A percentile compares a stretch with the other conserved stretches of the same genome.
Evolutionary conservation across 768 basidiomycete genomes (phyloP).

Genomic region (Flagelloscypha sp.): DNA sequence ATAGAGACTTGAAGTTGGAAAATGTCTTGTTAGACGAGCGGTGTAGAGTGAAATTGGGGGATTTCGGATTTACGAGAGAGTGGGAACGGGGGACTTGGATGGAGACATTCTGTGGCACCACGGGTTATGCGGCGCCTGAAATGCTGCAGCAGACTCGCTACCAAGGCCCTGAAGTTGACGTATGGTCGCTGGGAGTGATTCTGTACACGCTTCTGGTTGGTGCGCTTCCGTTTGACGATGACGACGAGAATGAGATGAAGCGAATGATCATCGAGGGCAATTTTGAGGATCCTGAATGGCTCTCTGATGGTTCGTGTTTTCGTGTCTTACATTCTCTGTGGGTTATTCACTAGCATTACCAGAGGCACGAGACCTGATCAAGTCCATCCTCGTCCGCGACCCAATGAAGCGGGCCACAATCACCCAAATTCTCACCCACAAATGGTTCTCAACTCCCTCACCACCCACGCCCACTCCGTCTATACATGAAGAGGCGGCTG

Average conservation of each 20-base stretch:
- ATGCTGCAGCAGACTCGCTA: slow-evolving; percentile 87
- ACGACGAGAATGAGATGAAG: slow-evolving; percentile 79
- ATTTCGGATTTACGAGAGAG: slow-evolving; percentile 92
- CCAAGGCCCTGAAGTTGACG: slow-evolving; percentile 88
- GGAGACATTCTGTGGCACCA: slow-evolving; percentile 95
- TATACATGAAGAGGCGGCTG: slow-evolving; percentile 18
- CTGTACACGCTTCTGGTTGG: slow-evolving; percentile 86
- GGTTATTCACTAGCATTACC: slow-evolving; percentile 9
- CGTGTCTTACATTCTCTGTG: neutral
- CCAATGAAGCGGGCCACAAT: slow-evolving; percentile 70
- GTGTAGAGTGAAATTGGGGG: slow-evolving; percentile 86
- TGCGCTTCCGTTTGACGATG: slow-evolving; percentile 85
- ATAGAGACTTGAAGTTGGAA: slow-evolving; percentile 94
- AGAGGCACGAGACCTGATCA: slow-evolving; percentile 85
- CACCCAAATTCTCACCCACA: slow-evolving; percentile 74
- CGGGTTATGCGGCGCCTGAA: slow-evolving; percentile 89
- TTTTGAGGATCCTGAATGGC: slow-evolving; percentile 90
- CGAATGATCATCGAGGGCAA: slow-evolving; percentile 75
- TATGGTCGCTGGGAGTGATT: slow-evolving; percentile 93
- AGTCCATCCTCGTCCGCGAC: slow-evolving; percentile 69
- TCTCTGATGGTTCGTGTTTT: slow-evolving; percentile 60
- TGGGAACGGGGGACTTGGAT: slow-evolving; percentile 70
- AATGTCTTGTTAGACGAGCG: slow-evolving; percentile 89
- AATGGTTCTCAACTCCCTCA: slow-evolving; percentile 63
- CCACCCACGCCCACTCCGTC: slow-evolving; percentile 23